Conservation (phyloP, 2,329 filamentous ascomycete genomes). For the Aspergillus proliferans region DNA sequence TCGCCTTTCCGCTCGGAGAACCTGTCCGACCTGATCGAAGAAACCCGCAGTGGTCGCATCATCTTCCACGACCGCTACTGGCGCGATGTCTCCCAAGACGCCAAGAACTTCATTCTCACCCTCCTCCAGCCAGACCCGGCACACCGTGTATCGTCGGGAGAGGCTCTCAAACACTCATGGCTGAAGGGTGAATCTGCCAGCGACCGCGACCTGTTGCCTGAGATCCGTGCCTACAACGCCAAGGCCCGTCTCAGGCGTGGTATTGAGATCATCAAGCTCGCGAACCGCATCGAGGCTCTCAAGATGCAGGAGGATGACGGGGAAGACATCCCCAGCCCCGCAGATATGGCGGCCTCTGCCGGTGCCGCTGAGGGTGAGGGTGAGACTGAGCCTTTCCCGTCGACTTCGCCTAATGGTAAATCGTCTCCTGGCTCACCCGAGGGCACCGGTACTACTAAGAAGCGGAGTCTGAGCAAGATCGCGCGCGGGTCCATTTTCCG, state of each 20-base stretch:
- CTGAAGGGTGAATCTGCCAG: slow-evolving; percentile 84
- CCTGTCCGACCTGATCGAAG: slow-evolving; percentile 84
- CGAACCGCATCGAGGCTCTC: slow-evolving; percentile 90
- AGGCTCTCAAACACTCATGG: slow-evolving; percentile 79
- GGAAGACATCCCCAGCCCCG: slow-evolving; percentile 56
- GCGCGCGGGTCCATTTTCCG: slow-evolving; percentile 75
- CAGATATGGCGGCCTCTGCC: slow-evolving; percentile 56
- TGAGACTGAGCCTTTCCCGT: slow-evolving; percentile 16
- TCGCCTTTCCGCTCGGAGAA: slow-evolving; percentile 96
- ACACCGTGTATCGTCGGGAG: slow-evolving; percentile 70
- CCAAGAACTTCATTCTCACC: slow-evolving; percentile 84
- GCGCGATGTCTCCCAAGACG: slow-evolving; percentile 93
- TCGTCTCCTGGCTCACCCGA: slow-evolving; percentile 9
- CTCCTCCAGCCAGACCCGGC: slow-evolving; percentile 74
- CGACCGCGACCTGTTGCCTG: slow-evolving; percentile 94
- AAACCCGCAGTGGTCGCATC: slow-evolving; percentile 76
- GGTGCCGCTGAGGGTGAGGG: slow-evolving; percentile 4
- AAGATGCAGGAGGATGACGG: slow-evolving; percentile 89
- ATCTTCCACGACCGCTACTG: slow-evolving; percentile 98
- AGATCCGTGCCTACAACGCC: slow-evolving; percentile 90
- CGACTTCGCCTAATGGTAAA: slow-evolving; percentile 15
- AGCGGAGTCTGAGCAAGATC: slow-evolving; percentile 50
- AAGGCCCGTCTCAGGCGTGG: slow-evolving; percentile 85
- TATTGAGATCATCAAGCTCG: slow-evolving; percentile 92
- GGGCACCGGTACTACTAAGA: slow-evolving; percentile 35